Evolutionary conservation across 2,329 filamentous ascomycete genomes (phyloP), one percentile per base, ranked within the genome.

Genomic region (Parasarocladium wereldwijsianum): DNA sequence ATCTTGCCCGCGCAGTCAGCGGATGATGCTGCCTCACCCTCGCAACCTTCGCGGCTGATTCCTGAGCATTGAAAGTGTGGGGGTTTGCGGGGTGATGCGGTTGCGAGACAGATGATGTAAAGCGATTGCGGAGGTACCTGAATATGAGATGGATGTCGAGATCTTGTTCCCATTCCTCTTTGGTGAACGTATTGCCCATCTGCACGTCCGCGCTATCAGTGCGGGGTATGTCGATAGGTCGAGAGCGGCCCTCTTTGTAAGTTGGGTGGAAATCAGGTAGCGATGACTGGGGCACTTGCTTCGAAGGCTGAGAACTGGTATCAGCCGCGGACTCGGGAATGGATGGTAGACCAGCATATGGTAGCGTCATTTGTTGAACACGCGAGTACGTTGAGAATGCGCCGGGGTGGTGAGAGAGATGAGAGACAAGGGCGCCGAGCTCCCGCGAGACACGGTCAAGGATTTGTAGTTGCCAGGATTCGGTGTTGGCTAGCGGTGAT

Each of bases 101-200:
- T 58, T 51, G 32, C 52, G n/a, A n/a, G n/a, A n/a, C 49, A 6
- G 59, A 57, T 11, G 68, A 59, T 34, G 71, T 62, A 50, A 93
- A 87, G 35, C 82, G 75, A 12, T 72, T 79, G 34, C 76, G 71
- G 17, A 93, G 65, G 47, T 90, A 96, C 28, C 76, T 74, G 58
- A 96, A 96, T 19, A 96, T 81, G 50, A 93, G 79, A 47, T 80
- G 81, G 39, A 94, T 71, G 45, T 96, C 86, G 5, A 96, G 66
- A 32, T 93, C 82, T 36, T 78, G 76, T 54, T 96, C 86, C 90
- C 90, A 98, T 46, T 93, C 90, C 20, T 90, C 81, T 42, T 82
- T 64, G 2, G 66, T 70, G 37, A 73, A 73, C 1, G 50, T 34
- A 24, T 46, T 45, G 26, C 39, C 37, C 39, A 45, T 41, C 4